phyloP scores from a whole-genome alignment of 1,284 basidiomycete species.

The Hypsizygus ulmarius region DNA sequence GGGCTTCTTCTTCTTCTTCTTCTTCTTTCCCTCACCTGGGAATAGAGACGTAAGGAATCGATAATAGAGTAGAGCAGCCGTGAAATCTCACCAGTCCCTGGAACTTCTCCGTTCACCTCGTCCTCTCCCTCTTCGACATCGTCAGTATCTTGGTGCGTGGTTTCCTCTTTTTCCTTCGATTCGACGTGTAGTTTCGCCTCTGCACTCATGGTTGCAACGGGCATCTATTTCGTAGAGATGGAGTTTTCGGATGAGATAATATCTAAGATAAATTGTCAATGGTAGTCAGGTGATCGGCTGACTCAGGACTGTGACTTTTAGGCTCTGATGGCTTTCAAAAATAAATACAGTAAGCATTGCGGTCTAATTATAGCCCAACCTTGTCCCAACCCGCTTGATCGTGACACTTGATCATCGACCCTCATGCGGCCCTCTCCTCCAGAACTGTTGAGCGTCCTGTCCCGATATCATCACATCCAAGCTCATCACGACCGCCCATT shows the following conservation, averaged over 20 bases:
- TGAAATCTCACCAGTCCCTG: constrained; percentile 14
- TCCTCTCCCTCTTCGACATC: constrained; percentile 22
- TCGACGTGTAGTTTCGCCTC: constrained; percentile 7
- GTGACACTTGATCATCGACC: not conserved
- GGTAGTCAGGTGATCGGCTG: too few species aligned
- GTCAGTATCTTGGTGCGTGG: constrained; percentile 8
- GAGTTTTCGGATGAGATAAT: too few species aligned
- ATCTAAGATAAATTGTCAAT: too few species aligned
- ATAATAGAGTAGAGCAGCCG: not conserved
- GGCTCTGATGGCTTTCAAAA: constrained; percentile 5
- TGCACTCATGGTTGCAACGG: constrained; percentile 10
- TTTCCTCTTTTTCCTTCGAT: constrained; percentile 6
- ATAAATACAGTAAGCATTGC: constrained; percentile 7
- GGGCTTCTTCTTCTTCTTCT: constrained; percentile 90
- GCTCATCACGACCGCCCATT: constrained; percentile 39
- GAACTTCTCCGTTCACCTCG: constrained; percentile 15
- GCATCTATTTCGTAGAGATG: not conserved
- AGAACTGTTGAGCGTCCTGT: constrained; percentile 27
- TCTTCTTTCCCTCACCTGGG: constrained; percentile 48
- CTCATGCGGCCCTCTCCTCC: constrained; percentile 19
- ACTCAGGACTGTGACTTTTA: not conserved
- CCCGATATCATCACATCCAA: constrained; percentile 17
- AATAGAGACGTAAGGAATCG: not conserved
- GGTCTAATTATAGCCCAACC: constrained; percentile 3
- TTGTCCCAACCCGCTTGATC: not conserved